Evolutionary conservation across 176 grass and related monocot genomes (phyloP).

Genomic region (Triticum timopheevii): DNA sequence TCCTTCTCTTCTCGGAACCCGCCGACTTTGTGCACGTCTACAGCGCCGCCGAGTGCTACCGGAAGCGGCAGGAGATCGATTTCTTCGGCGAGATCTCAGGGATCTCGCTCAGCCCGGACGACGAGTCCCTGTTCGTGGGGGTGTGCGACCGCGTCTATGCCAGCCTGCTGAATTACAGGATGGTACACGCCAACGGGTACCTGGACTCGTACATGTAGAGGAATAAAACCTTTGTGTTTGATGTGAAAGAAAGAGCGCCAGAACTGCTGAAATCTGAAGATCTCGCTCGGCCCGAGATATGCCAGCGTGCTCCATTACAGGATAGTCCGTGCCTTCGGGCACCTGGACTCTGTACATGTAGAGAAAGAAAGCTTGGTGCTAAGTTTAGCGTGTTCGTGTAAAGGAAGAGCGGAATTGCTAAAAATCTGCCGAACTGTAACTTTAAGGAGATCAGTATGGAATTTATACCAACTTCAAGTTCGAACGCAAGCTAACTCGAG

Average conservation of each 20-base stretch:
- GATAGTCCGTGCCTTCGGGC: constrained; percentile 35
- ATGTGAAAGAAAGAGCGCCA: not conserved
- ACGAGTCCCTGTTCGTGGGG: constrained; percentile 68
- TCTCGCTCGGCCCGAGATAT: constrained; percentile 59
- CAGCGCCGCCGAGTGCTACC: constrained; percentile 34
- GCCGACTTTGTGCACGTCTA: constrained; percentile 92
- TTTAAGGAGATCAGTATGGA: not conserved
- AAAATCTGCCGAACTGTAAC: not conserved
- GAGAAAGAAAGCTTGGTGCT: constrained; percentile 10
- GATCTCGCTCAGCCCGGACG: constrained; percentile 67
- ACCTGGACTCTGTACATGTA: constrained; percentile 51
- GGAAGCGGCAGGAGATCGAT: constrained; percentile 74
- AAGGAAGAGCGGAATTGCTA: not conserved
- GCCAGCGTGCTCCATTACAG: constrained; percentile 70
- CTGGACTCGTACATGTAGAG: constrained; percentile 50
- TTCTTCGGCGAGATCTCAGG: constrained; percentile 95
- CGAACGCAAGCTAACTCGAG: not conserved
- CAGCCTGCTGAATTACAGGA: constrained; percentile 73
- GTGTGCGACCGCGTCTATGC: constrained; percentile 81
- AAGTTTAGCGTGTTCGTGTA: not conserved
- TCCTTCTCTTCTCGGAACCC: constrained; percentile 67
- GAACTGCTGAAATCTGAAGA: not conserved
- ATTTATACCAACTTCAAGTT: not conserved
- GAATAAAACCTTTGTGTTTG: not conserved
- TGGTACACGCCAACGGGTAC: constrained; percentile 38